phyloP scores from a whole-genome alignment of 2,329 filamentous ascomycete genomes.

The Alternaria sp. region DNA sequence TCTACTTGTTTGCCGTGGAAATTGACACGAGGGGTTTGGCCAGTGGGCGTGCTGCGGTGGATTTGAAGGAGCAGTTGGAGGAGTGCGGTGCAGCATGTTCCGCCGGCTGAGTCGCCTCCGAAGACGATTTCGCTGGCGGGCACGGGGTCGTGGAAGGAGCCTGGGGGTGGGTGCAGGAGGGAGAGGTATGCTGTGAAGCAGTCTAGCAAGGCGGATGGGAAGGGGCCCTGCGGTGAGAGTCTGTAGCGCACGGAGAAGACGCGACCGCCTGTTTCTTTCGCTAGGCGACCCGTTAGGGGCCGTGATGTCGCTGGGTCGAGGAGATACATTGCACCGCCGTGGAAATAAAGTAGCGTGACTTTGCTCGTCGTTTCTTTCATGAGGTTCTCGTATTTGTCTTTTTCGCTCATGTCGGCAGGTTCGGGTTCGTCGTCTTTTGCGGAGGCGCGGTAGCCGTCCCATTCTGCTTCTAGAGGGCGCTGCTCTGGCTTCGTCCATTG shows the following conservation, averaged over 20 bases:
- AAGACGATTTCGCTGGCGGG: slow-evolving; percentile 71
- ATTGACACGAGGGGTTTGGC: slow-evolving; percentile 53
- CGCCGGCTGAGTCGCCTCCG: slow-evolving; percentile 77
- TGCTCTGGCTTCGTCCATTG: slow-evolving; percentile 56
- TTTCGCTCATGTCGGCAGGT: slow-evolving; percentile 63
- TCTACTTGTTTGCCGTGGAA: slow-evolving; percentile 67
- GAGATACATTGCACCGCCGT: slow-evolving; percentile 77
- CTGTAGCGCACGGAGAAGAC: slow-evolving; percentile 77
- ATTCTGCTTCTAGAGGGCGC: slow-evolving; percentile 70
- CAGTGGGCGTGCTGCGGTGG: slow-evolving; percentile 51
- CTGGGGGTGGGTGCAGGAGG: slow-evolving; percentile 73
- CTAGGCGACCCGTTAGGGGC: slow-evolving; percentile 63
- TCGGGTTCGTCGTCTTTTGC: slow-evolving; percentile 59
- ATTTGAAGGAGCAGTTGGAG: slow-evolving; percentile 73
- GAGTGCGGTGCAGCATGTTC: slow-evolving; percentile 71
- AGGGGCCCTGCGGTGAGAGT: slow-evolving; percentile 75
- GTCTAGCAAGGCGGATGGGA: slow-evolving; percentile 76
- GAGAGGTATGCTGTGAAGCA: slow-evolving; percentile 74
- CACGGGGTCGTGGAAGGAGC: slow-evolving; percentile 70
- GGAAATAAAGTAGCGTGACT: slow-evolving; percentile 73
- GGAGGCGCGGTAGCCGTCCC: slow-evolving; percentile 71
- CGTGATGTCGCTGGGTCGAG: slow-evolving; percentile 74
- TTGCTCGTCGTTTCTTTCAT: slow-evolving; percentile 70
- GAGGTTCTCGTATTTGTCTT: slow-evolving; percentile 68
- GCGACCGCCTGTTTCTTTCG: slow-evolving; percentile 69